Base-by-base conservation (phyloP, 495 filamentous ascomycete species). In the Lichenothelia convexa region DNA sequence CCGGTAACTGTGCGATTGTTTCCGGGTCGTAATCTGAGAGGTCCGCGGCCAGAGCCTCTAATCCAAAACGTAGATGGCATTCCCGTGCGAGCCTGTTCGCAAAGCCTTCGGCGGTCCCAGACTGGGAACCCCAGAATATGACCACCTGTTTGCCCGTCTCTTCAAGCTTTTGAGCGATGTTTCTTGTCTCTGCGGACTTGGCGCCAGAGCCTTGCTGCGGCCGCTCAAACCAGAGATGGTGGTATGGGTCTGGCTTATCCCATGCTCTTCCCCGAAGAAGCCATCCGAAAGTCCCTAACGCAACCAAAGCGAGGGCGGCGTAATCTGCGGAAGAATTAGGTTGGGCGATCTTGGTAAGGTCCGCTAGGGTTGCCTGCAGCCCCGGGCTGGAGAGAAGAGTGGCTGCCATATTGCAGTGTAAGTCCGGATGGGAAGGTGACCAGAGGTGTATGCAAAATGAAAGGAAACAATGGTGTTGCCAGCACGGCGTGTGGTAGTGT, bases 61-160 rank as follows among this genome's bases (percentile, higher is more conserved):
- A 42, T 3, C 59, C 58, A 43, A 67, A 67, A 5, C 59, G 53
- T 13, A 50, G 37, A 3, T 48, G 46, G 29, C 61, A 59, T 18
- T 70, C 67, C 34, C 60, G 48, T 0, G 54, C 59, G 12, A 72
- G 49, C 5, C 56, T 51, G 32, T 60, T 47, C 11, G 65, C 65
- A 38, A 68, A 59, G 0, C 54, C 54, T 41, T 70, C 67, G 0
- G 65, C 63, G 0, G 64, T 70, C 8, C 68, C 67, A 12, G 65
- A 68, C 49, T 72, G 67, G 0, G 64, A 70, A 33, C 63, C 67
- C 61, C 62, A 72, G 45, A 70, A 64, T 6, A 70, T 54, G 12
- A 65, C 62, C n/a, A 64, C 8, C 19, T 54, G 33, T 27, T 49
- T 58, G 5, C 58, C 46, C 39, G 17, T 35, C 29, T 57, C 36